Evolutionary conservation across 176 grass and related monocot species (phyloP).

Genomic region (Oryza rufipogon): DNA sequence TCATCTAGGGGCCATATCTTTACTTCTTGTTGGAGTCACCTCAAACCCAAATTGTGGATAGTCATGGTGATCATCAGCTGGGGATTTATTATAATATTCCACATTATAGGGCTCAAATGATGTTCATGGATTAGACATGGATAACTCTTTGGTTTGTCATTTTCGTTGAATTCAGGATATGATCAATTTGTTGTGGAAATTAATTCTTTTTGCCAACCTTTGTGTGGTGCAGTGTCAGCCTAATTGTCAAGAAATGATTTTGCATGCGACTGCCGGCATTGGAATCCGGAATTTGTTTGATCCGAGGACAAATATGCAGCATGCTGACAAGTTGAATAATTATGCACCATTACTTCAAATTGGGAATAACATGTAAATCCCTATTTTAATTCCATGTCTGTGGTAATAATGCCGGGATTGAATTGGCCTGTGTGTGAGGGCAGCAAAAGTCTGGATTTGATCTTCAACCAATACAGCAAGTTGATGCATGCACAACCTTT

Average conservation of each 20-base stretch:
- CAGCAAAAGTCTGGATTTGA: slow-evolving; percentile 18
- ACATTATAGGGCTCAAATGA: slow-evolving; percentile 1
- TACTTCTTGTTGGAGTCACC: slow-evolving; percentile 21
- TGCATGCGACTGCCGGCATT: slow-evolving; percentile 18
- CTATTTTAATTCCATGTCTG: slow-evolving; percentile 25
- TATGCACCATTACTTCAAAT: neutral
- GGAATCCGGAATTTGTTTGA: neutral
- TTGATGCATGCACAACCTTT: neutral
- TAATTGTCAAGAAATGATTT: slow-evolving; percentile 27
- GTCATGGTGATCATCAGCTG: slow-evolving; percentile 33
- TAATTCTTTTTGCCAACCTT: slow-evolving; percentile 33
- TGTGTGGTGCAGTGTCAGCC: neutral
- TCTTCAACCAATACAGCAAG: slow-evolving; percentile 22
- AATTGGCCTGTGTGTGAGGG: slow-evolving; percentile 19
- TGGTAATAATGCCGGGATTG: neutral
- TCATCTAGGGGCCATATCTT: slow-evolving; percentile 39
- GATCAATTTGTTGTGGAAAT: slow-evolving; percentile 15
- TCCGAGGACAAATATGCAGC: neutral
- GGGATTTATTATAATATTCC: neutral
- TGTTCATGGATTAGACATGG: slow-evolving; percentile 32
- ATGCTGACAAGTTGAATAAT: neutral
- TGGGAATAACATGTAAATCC: neutral
- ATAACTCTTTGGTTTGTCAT: slow-evolving; percentile 22
- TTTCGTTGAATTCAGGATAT: slow-evolving; percentile 23
- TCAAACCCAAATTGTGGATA: slow-evolving; percentile 25